phyloP scores from a whole-genome alignment of 331 rosid species.

The Cydonia oblonga region DNA sequence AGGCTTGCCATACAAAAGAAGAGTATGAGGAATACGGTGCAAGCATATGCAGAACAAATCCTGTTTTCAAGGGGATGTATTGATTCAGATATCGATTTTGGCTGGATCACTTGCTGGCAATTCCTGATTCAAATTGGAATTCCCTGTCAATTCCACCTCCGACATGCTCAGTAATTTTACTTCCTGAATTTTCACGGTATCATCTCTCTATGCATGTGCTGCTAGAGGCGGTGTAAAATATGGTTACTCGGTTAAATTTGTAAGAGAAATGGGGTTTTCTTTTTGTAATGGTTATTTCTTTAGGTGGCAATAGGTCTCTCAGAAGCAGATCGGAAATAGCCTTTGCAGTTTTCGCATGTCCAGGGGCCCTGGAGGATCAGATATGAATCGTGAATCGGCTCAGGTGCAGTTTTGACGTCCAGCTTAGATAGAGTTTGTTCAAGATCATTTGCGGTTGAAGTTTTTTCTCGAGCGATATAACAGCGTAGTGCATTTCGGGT shows the following conservation, averaged over 20 bases:
- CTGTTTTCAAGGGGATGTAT: slow-evolving; percentile 98
- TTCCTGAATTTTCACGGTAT: slow-evolving; percentile 15
- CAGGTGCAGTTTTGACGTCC: slow-evolving; percentile 48
- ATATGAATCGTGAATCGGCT: slow-evolving; percentile 30
- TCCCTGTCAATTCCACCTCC: slow-evolving; percentile 4
- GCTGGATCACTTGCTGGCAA: slow-evolving; percentile 6
- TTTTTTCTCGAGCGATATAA: slow-evolving; percentile 21
- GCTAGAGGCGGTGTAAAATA: slow-evolving; percentile 47
- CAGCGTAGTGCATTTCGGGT: slow-evolving; percentile 21
- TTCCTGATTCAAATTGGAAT: slow-evolving; percentile 5
- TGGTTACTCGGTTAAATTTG: slow-evolving; percentile 20
- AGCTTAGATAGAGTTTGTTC: slow-evolving; percentile 34
- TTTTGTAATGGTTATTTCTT: slow-evolving; percentile 39
- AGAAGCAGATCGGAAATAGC: slow-evolving; percentile 29
- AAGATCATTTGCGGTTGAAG: slow-evolving; percentile 6
- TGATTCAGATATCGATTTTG: slow-evolving; percentile 29
- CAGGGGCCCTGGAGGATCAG: slow-evolving; percentile 19
- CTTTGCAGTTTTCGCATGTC: slow-evolving; percentile 22
- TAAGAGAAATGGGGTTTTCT: slow-evolving; percentile 30
- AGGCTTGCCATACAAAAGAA: slow-evolving; percentile 98
- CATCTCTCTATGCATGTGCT: slow-evolving; percentile 5
- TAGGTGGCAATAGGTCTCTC: slow-evolving; percentile 26
- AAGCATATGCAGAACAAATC: slow-evolving; percentile 93
- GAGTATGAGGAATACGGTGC: slow-evolving; percentile 96
- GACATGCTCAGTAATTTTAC: slow-evolving; percentile 6